A percentile compares a stretch with the other conserved stretches of the same genome.
Evolutionary conservation across 1,284 basidiomycete genomes (phyloP).

Genomic region (Lignosus rhinocerotis): DNA sequence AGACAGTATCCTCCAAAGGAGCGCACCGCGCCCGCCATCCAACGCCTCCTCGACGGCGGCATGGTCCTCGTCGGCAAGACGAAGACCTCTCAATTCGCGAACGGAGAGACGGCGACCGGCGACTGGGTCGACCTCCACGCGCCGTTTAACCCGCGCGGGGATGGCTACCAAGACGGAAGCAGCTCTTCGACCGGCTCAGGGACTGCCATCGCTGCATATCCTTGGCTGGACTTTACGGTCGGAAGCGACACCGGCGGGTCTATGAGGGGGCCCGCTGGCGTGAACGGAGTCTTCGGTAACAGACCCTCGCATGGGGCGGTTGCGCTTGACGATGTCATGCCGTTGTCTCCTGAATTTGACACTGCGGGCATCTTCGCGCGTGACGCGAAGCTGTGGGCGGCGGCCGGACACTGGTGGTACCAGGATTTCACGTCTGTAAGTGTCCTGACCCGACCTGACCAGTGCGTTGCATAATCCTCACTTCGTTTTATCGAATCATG

Average conservation of each 20-base stretch:
- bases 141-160: conserved; percentile 55
- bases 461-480: no score
- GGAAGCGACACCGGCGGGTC: conserved; percentile 45
- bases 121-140: conserved; percentile 54
- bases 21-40: conserved; percentile 44
- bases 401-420: conserved; percentile 35
- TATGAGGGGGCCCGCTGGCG: conserved; percentile 43
- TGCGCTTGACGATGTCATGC: conserved; percentile 40
- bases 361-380: conserved; percentile 34
- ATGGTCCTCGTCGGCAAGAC: conserved; percentile 53
- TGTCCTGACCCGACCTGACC: not conserved
- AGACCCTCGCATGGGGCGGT: conserved; percentile 40
- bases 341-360: conserved; percentile 37
- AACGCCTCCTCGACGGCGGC: conserved; percentile 47
- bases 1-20: conserved; percentile 34
- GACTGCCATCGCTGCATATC: conserved; percentile 39
- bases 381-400: conserved; percentile 32
- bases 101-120: conserved; percentile 52
- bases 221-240: conserved; percentile 42
- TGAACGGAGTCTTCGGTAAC: conserved; percentile 41
- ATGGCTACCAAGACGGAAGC: conserved; percentile 48
- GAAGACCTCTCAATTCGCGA: conserved; percentile 57
- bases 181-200: conserved; percentile 44
- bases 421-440: conserved; percentile 30
- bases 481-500: not conserved